phyloP scores from a whole-genome alignment of 306 rosid genomes.

The Prunus campanulata region DNA sequence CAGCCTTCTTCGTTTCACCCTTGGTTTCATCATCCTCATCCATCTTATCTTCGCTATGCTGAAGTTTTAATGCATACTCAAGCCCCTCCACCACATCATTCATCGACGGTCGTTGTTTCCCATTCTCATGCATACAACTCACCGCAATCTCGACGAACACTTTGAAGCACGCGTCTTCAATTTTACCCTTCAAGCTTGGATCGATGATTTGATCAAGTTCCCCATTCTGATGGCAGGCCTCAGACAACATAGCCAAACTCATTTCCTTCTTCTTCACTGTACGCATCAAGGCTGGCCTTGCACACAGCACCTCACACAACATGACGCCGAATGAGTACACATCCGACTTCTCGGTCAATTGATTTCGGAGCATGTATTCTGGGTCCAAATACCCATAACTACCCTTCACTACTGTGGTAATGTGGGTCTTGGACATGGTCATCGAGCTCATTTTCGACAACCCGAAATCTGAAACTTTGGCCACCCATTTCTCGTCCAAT shows the following conservation, averaged over 20 bases:
- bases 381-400: conserved; percentile 25
- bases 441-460: no score
- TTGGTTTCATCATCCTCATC: no score
- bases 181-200: not conserved
- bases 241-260: not conserved
- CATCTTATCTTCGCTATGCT: not conserved
- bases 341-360: conserved; percentile 21
- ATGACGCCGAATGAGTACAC: conserved; percentile 26
- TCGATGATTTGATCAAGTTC: conserved; percentile 2
- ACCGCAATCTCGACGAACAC: not conserved
- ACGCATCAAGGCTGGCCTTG: not conserved
- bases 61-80: conserved; percentile 11
- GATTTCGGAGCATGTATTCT: conserved; percentile 4
- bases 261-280: not conserved
- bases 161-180: conserved; percentile 1
- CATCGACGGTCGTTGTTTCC: conserved; percentile 15
- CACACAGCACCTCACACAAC: conserved; percentile 13
- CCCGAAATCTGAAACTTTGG: no score
- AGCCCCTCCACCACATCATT: conserved; percentile 1
- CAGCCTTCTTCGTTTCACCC: no score
- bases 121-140: not conserved
- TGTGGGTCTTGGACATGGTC: not conserved
- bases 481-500: no score
- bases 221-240: not conserved
- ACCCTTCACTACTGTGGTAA: conserved; percentile 11